Conservation (phyloP, 108 stramenopile species). For the Nitzschia sp. region DNA sequence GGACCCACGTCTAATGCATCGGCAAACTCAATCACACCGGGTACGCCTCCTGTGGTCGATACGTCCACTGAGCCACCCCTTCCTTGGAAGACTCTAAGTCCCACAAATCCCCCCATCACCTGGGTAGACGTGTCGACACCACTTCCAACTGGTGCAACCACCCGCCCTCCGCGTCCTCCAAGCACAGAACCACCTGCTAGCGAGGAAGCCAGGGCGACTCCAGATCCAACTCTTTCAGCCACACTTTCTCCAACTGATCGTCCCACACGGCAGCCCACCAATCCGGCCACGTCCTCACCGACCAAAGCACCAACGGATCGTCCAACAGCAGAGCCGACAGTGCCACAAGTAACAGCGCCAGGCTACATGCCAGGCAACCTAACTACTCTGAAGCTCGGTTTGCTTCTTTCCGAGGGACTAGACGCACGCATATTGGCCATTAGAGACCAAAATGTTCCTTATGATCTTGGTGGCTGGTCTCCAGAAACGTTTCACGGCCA, state of each 20-base stretch:
- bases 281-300: too few relatives aligned
- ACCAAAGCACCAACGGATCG: not conserved
- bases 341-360: not conserved
- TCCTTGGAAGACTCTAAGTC: not conserved
- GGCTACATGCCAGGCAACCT: slow-evolving; percentile 50
- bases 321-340: not conserved
- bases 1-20: not conserved
- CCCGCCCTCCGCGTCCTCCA: not conserved
- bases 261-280: not conserved
- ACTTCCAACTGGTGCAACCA: slow-evolving; percentile 5
- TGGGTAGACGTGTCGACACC: slow-evolving; percentile 1
- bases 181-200: not conserved
- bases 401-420: slow-evolving; percentile 35
- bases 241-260: not conserved
- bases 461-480: slow-evolving; percentile 20
- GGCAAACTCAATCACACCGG: not conserved
- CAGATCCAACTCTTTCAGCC: not conserved
- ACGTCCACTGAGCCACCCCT: not conserved
- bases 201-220: too few relatives aligned
- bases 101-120: not conserved
- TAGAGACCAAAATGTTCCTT: slow-evolving; percentile 23
- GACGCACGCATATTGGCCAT: slow-evolving; percentile 31
- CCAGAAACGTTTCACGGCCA: slow-evolving; percentile 30
- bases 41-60: not conserved
- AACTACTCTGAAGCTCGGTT: slow-evolving; percentile 21